These are phyloP conservation scores for Tylopilus sp. DNA, from an alignment of 768 basidiomycete genomes.

Conservation along the genomic window DNA sequence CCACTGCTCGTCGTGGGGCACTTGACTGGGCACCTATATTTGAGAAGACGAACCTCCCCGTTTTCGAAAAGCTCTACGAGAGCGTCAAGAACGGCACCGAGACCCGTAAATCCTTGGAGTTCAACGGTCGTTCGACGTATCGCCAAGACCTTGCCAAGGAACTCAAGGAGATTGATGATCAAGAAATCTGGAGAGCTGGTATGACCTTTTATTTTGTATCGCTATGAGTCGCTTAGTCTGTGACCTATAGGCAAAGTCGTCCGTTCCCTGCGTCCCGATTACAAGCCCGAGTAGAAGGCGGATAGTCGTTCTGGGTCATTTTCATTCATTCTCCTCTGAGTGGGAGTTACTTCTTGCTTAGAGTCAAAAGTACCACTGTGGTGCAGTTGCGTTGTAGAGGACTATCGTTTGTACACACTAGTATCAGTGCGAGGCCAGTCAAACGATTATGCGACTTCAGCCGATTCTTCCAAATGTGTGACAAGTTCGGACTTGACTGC, in stretches of 20 bases:
- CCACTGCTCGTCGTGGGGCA: slow-evolving; percentile 97
- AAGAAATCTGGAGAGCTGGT: slow-evolving; percentile 98
- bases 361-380: slow-evolving; percentile 25
- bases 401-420: slow-evolving; percentile 17
- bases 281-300: slow-evolving; percentile 55
- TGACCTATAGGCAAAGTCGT: slow-evolving; percentile 71
- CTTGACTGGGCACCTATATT: slow-evolving; percentile 99
- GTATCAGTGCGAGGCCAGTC: neutral
- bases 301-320: neutral
- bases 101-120: slow-evolving; percentile 95
- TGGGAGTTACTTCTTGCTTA: slow-evolving; percentile 10
- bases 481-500: too few species aligned
- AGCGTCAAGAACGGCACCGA: slow-evolving; percentile 94
- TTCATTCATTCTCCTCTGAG: slow-evolving; percentile 8
- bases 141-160: slow-evolving; percentile 90
- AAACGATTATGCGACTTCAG: neutral
- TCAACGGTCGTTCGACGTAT: slow-evolving; percentile 91
- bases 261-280: slow-evolving; percentile 82
- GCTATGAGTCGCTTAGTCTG: slow-evolving; percentile 3
- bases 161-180: slow-evolving; percentile 91
- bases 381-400: slow-evolving; percentile 20
- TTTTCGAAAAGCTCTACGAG: slow-evolving; percentile 94
- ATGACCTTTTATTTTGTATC: slow-evolving; percentile 22
- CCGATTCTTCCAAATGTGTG: slow-evolving; percentile 4
- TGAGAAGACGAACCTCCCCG: slow-evolving; percentile 89